Evolutionary conservation across 345 rosid species (phyloP), one percentile per base, ranked within the genome.

Genomic region (Euphorbia pulcherrima): DNA sequence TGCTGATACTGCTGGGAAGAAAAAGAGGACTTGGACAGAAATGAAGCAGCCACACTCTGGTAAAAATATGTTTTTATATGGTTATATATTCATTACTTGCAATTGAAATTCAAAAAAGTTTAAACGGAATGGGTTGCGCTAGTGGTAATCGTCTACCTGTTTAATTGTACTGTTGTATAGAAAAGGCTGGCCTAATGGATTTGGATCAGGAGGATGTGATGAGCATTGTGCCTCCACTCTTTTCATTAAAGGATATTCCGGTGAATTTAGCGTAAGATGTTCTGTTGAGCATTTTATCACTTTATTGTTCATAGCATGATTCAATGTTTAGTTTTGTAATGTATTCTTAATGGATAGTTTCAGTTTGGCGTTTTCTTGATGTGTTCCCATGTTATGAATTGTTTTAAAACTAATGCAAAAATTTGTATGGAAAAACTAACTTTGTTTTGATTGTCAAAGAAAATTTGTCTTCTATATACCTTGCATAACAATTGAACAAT

Each of bases 161-260:
- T 54, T 53, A 1, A 50, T 71, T 21, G 18, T 20, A 18, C 14
- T 17, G 10, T 66, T 56, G 56, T 69, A 67, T 69, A 88, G 99
- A 77, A 56, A 83, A 80, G 59, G 80, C 56, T 64, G 86, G 84
- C 74, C 77, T 87, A 60, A 81, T 83, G 85, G 89, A 79, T 75
- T 52, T 84, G 73, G 97, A 87, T 69, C 84, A 84, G 59, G 97
- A 94, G 69, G 93, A 87, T 79, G 79, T 88, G 54, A 85, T 91
- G 97, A 86, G 88, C 78, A 64, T 94, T 51, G 73, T 88, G 75
- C 97, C 99, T 44, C 92, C 89, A 17, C 77, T 83, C 71, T 94
- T 94, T 74, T 80, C 99, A 51, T 83, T 81, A 39, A 89, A 91
- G 83, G 97, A 94, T 81, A 46, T 73, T 40, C 97, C 97, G 13